Evolutionary conservation across 495 filamentous ascomycete genomes (phyloP).

Genomic region (Haplographium delicatum): DNA sequence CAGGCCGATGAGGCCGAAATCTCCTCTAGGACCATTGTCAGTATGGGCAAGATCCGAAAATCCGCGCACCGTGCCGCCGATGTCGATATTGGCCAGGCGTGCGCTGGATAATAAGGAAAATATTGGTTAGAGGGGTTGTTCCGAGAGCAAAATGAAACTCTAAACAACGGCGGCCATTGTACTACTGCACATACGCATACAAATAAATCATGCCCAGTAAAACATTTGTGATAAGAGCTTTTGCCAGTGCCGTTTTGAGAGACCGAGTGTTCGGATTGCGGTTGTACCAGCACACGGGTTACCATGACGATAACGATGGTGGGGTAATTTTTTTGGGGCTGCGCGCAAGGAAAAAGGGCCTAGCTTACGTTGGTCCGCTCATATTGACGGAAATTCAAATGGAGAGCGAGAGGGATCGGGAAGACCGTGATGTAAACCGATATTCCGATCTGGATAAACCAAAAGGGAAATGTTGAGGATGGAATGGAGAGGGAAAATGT

Average conservation of each 20-base stretch:
- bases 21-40: conserved; percentile 45
- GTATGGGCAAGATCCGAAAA: conserved; percentile 9
- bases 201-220: too few species aligned
- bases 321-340: conserved; percentile 25
- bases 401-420: background rate
- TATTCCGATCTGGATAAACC: background rate
- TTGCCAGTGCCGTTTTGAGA: background rate
- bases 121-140: conserved; percentile 15
- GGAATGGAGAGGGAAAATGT: too few species aligned
- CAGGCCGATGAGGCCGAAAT: conserved; percentile 99
- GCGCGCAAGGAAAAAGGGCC: background rate
- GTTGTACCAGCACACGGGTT: background rate
- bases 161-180: too few species aligned
- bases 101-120: conserved; percentile 59
- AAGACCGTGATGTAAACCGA: conserved; percentile 15
- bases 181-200: too few species aligned
- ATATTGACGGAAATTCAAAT: conserved; percentile 19
- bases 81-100: conserved; percentile 79
- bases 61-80: conserved; percentile 43
- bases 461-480: background rate
- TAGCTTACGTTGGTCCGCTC: conserved; percentile 26
- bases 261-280: background rate
- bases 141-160: conserved; percentile 1
- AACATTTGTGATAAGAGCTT: too few species aligned
- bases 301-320: conserved; percentile 22